Percentiles rank a stretch among this genome's conserved stretches.
Conservation (phyloP, 179 eudicot genomes). For the Actinidia arguta region DNA sequence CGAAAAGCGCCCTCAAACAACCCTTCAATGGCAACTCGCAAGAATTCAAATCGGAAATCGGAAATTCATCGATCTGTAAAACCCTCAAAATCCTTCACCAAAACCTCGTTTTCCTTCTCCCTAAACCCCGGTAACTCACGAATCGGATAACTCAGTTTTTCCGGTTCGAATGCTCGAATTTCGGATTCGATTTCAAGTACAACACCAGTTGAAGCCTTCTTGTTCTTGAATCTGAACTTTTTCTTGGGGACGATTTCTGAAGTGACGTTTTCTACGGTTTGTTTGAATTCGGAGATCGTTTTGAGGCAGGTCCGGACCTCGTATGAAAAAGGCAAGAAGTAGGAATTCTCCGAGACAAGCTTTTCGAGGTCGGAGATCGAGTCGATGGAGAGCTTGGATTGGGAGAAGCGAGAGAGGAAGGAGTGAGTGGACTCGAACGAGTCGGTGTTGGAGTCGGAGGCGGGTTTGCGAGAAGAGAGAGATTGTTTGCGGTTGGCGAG, state of each 20-base stretch:
- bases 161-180: slow-evolving; percentile 18
- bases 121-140: slow-evolving; percentile 70
- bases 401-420: slow-evolving; percentile 61
- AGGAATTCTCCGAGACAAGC: slow-evolving; percentile 75
- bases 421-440: slow-evolving; percentile 61
- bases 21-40: slow-evolving; percentile 82
- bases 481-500: slow-evolving; percentile 68
- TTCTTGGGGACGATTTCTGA: slow-evolving; percentile 63
- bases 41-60: slow-evolving; percentile 55
- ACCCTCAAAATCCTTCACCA: slow-evolving; percentile 64
- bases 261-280: slow-evolving; percentile 51
- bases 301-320: slow-evolving; percentile 79
- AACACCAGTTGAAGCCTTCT: slow-evolving; percentile 34
- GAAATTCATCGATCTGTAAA: slow-evolving; percentile 65
- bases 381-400: slow-evolving; percentile 39
- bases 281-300: slow-evolving; percentile 58
- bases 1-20: slow-evolving; percentile 64
- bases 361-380: slow-evolving; percentile 70
- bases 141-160: slow-evolving; percentile 21
- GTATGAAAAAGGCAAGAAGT: slow-evolving; percentile 78
- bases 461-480: slow-evolving; percentile 37
- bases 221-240: slow-evolving; percentile 73
- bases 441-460: too few relatives aligned
- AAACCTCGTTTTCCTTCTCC: slow-evolving; percentile 53
- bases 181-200: slow-evolving; percentile 20